A percentile compares a stretch with the other conserved stretches of the same genome.
These are phyloP conservation scores for Pholiota adiposa DNA, from an alignment of 1,284 basidiomycete genomes.

Conservation along the genomic window DNA sequence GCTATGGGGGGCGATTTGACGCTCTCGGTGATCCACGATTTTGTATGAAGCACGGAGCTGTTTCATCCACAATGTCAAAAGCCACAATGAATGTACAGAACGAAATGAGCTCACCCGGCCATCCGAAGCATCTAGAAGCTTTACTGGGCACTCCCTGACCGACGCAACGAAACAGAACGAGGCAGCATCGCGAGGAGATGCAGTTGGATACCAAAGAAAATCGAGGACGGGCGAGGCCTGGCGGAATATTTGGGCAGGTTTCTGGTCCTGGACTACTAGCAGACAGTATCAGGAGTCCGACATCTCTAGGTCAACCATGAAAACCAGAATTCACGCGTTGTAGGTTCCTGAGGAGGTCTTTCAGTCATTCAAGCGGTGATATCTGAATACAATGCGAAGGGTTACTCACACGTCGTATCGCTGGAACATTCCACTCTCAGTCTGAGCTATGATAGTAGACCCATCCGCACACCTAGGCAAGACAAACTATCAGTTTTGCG, in stretches of 20 bases:
- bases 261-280: not conserved
- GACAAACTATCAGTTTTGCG: not conserved
- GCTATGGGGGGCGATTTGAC: conserved; percentile 83
- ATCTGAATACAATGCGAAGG: not conserved
- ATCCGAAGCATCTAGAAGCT: conserved; percentile 77
- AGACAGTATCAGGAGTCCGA: not conserved
- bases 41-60: conserved; percentile 89
- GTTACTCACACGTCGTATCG: conserved; percentile 44
- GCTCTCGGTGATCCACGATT: conserved; percentile 90
- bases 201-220: conserved; percentile 82
- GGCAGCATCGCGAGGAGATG: conserved; percentile 57
- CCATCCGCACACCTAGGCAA: conserved; percentile 67
- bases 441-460: conserved; percentile 58
- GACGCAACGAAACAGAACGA: conserved; percentile 83
- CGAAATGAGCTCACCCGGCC: conserved; percentile 61
- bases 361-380: not conserved
- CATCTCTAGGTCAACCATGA: too few species aligned
- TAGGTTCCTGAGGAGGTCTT: not conserved
- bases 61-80: not conserved
- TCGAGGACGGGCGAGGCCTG: conserved; percentile 78
- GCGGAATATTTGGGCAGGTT: conserved; percentile 29
- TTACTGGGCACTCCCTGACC: conserved; percentile 81
- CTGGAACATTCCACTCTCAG: conserved; percentile 63
- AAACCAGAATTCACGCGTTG: not conserved
- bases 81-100: not conserved